Evolutionary conservation across 2,329 filamentous ascomycete species (phyloP).

Genomic region (Fusarium keratoplasticum): DNA sequence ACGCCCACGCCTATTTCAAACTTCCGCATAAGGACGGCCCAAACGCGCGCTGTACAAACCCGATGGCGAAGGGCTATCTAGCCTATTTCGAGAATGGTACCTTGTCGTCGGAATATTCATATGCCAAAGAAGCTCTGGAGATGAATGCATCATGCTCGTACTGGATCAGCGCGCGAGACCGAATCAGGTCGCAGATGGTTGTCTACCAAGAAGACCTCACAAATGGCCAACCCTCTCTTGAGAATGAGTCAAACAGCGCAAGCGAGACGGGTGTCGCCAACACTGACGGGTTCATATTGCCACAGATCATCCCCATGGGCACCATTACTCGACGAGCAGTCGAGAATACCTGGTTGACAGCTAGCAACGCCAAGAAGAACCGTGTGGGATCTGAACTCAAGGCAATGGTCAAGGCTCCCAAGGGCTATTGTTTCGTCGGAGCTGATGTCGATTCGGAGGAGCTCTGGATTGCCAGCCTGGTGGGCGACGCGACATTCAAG

Average conservation of each 20-base stretch:
- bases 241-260: not conserved
- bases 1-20: constrained; percentile 81
- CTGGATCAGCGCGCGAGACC: constrained; percentile 95
- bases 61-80: constrained; percentile 91
- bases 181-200: constrained; percentile 95
- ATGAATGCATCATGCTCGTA: constrained; percentile 99
- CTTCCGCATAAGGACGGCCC: constrained; percentile 97
- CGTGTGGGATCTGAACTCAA: constrained; percentile 97
- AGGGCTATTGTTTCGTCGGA: constrained; percentile 93
- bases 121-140: constrained; percentile 93
- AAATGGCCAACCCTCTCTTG: not conserved
- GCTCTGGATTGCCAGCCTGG: constrained; percentile 95
- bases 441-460: constrained; percentile 98
- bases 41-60: constrained; percentile 83
- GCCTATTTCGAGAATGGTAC: constrained; percentile 91
- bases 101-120: constrained; percentile 86
- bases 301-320: constrained; percentile 97
- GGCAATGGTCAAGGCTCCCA: constrained; percentile 92
- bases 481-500: constrained; percentile 94
- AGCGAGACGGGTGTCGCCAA: constrained; percentile 26
- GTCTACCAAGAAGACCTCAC: constrained; percentile 79
- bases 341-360: constrained; percentile 98
- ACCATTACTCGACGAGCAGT: constrained; percentile 95
- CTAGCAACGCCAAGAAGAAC: constrained; percentile 96
- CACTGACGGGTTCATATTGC: constrained; percentile 81